Conservation (phyloP, 2,329 filamentous ascomycete species). For the Cladosporium austrohemisphaericum region DNA sequence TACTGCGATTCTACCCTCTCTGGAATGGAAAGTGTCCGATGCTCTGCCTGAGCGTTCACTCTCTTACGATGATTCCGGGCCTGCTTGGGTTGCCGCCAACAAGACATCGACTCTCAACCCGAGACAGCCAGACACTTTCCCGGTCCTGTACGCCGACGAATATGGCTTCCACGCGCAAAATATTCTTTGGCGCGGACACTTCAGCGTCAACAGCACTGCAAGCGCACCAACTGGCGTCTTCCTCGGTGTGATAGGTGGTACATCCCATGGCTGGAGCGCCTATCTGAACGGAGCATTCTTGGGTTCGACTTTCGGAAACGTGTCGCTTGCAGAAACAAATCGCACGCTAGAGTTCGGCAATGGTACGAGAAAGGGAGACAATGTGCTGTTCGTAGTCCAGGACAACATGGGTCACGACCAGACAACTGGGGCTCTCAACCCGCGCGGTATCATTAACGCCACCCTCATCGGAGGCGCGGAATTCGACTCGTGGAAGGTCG, state of each 20-base stretch:
- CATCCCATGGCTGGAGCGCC: constrained; percentile 55
- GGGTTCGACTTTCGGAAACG: constrained; percentile 53
- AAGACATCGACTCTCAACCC: constrained; percentile 37
- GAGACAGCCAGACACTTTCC: constrained; percentile 36
- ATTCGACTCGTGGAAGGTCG: constrained; percentile 56
- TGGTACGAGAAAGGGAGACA: constrained; percentile 40
- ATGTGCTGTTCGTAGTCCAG: constrained; percentile 54
- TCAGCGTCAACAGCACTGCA: constrained; percentile 30
- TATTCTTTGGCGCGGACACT: constrained; percentile 42
- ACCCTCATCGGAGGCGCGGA: constrained; percentile 41
- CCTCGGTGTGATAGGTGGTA: constrained; percentile 52
- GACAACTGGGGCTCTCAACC: constrained; percentile 45
- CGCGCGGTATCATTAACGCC: constrained; percentile 52
- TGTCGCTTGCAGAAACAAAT: constrained; percentile 37
- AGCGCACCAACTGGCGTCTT: constrained; percentile 38
- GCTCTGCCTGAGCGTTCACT: constrained; percentile 47
- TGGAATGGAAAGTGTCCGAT: constrained; percentile 49
- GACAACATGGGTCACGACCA: constrained; percentile 60
- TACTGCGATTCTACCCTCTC: constrained; percentile 37
- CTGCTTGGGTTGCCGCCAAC: constrained; percentile 42
- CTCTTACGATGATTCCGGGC: constrained; percentile 43
- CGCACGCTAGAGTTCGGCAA: constrained; percentile 51
- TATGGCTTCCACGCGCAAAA: constrained; percentile 42
- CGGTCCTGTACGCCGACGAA: constrained; percentile 41
- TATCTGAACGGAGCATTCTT: constrained; percentile 57